Conservation (phyloP, 768 basidiomycete genomes). For the Sporobolomyces phaffii region DNA sequence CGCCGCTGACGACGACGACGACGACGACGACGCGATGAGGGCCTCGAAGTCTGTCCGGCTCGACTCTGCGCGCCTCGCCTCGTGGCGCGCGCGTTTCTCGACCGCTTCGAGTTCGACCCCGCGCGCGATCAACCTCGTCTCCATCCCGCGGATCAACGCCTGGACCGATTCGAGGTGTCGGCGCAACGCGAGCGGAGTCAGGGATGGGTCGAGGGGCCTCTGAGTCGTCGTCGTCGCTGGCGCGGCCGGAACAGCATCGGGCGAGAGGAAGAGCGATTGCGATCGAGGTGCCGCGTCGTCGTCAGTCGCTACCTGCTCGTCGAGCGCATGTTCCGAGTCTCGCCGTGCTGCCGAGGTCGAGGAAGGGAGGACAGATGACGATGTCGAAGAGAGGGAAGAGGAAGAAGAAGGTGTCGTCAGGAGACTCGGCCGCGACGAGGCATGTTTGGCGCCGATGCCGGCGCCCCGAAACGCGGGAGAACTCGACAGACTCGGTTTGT, state of each 20-base stretch:
- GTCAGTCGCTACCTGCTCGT: no score
- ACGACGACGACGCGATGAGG: neutral
- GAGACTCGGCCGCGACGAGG: conserved; percentile 14
- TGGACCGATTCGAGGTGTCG: conserved; percentile 31
- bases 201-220: neutral
- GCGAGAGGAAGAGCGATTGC: neutral
- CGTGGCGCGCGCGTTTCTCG: conserved; percentile 25
- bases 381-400: neutral
- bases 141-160: conserved; percentile 28
- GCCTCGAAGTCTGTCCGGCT: conserved; percentile 4
- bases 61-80: neutral
- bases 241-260: neutral
- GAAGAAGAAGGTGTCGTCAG: conserved; percentile 2
- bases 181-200: neutral
- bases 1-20: neutral
- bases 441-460: no score
- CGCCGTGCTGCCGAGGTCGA: neutral
- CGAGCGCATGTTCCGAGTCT: no score
- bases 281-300: neutral
- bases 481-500: neutral
- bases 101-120: conserved; percentile 20
- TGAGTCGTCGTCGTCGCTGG: neutral
- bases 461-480: conserved; percentile 16
- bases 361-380: neutral
- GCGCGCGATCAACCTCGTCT: conserved; percentile 23